Percentiles rank a stretch among this genome's conserved stretches.
phyloP scores from a whole-genome alignment of 495 filamentous ascomycete genomes.

The Penicillium taxi region DNA sequence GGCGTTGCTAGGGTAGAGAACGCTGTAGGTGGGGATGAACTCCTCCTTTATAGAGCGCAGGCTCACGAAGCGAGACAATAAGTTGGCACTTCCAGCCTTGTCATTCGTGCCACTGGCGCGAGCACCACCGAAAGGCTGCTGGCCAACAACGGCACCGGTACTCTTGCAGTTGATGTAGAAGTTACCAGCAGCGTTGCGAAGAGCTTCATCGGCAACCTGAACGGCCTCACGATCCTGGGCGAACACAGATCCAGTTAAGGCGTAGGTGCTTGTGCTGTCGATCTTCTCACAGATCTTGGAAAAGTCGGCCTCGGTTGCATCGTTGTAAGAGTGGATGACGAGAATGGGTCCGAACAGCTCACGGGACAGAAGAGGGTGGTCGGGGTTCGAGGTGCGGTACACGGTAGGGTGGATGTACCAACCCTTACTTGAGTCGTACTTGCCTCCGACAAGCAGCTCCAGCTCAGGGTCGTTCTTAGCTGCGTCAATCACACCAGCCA shows the following conservation, averaged over 20 bases:
- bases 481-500: constrained; percentile 49
- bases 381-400: constrained; percentile 56
- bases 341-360: constrained; percentile 61
- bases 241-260: constrained; percentile 72
- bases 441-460: constrained; percentile 51
- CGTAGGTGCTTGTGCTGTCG: constrained; percentile 66
- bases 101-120: constrained; percentile 86
- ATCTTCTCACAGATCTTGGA: constrained; percentile 45
- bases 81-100: constrained; percentile 74
- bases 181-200: constrained; percentile 75
- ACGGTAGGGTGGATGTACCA: constrained; percentile 64
- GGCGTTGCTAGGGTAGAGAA: constrained; percentile 74
- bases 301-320: constrained; percentile 43
- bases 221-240: constrained; percentile 62
- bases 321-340: constrained; percentile 53
- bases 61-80: constrained; percentile 74
- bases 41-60: constrained; percentile 87
- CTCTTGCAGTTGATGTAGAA: constrained; percentile 94
- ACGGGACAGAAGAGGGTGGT: constrained; percentile 52
- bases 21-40: constrained; percentile 59
- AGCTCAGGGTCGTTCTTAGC: constrained; percentile 56
- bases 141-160: constrained; percentile 84
- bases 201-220: constrained; percentile 58
- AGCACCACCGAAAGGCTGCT: constrained; percentile 86
- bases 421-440: constrained; percentile 51